These are phyloP conservation scores for Fusarium sp. DNA, from an alignment of 2,329 filamentous ascomycete species.

Conservation along the genomic window DNA sequence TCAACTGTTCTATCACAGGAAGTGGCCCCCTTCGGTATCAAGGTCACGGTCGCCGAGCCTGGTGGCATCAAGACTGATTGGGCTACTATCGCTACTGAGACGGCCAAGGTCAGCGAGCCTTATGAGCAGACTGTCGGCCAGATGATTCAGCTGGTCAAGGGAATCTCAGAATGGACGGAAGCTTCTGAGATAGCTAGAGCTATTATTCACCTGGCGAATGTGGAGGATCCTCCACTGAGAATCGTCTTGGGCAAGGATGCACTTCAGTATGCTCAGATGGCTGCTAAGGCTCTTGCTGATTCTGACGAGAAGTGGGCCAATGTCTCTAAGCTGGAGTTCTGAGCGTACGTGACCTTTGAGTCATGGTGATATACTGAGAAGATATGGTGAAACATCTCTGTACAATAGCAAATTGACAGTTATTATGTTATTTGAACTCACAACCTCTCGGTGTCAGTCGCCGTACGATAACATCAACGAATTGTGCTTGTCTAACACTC, in stretches of 20 bases:
- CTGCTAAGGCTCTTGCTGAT: conserved; percentile 37
- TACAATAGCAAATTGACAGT: no score
- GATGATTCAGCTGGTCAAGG: conserved; percentile 13
- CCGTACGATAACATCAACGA: no score
- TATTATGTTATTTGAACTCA: no score
- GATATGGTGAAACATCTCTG: no score
- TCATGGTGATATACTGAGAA: no score
- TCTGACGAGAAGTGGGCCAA: conserved; percentile 49
- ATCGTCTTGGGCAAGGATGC: conserved; percentile 49
- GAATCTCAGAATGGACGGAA: background rate
- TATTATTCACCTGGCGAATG: conserved; percentile 44
- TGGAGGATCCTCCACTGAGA: conserved; percentile 48
- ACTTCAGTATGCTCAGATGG: conserved; percentile 37
- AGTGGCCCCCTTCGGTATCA: conserved; percentile 52
- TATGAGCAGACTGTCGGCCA: conserved; percentile 53
- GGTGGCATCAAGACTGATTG: conserved; percentile 57
- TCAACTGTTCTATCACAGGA: conserved; percentile 53
- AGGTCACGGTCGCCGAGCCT: conserved; percentile 54
- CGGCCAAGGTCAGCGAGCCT: conserved; percentile 47
- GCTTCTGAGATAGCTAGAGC: conserved; percentile 45
- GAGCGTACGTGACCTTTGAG: background rate
- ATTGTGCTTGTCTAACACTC: no score
- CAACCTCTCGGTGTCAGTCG: no score
- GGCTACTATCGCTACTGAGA: conserved; percentile 48
- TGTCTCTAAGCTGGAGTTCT: conserved; percentile 23